Evolutionary conservation across 2,329 filamentous ascomycete species (phyloP).

Genomic region (Elsinoe perseae): DNA sequence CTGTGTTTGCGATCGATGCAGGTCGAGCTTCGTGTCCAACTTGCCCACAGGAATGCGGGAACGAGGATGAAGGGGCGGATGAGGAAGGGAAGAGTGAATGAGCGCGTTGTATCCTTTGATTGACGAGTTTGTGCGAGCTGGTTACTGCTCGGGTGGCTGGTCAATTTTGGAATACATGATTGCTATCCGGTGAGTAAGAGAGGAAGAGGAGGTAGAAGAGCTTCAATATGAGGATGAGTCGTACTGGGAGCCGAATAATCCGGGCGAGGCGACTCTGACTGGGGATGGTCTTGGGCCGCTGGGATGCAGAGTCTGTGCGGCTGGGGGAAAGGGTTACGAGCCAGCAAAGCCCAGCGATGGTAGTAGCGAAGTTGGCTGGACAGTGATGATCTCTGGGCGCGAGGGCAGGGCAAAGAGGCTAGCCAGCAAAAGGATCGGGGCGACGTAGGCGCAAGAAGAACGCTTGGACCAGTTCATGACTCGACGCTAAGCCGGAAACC

Average conservation of each 20-base stretch:
- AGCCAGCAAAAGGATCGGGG: too few relatives aligned
- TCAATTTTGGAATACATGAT: slow-evolving; percentile 11
- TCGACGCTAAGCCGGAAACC: not conserved
- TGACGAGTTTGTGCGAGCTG: not conserved
- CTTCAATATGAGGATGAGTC: slow-evolving; percentile 11
- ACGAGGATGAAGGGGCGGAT: not conserved
- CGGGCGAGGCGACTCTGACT: not conserved
- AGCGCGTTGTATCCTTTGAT: not conserved
- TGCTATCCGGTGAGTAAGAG: not conserved
- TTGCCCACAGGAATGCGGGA: slow-evolving; percentile 11
- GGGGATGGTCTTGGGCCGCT: not conserved
- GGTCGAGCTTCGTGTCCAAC: slow-evolving; percentile 9
- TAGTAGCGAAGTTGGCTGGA: not conserved
- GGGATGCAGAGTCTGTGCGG: not conserved
- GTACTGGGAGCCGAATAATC: not conserved
- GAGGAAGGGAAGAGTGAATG: not conserved
- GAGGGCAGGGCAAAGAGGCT: too few relatives aligned
- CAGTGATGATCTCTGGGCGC: not conserved
- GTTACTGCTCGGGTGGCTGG: slow-evolving; percentile 13
- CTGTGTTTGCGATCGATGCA: not conserved
- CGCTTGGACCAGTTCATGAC: too few relatives aligned
- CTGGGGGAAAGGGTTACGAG: not conserved
- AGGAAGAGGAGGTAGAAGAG: not conserved
- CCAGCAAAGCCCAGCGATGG: too few relatives aligned
- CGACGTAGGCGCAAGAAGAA: too few relatives aligned